A percentile compares a stretch with the other conserved stretches of the same genome.
Conservation (phyloP, 805 yeast species). For the Wickerhamomyces canadensis region DNA sequence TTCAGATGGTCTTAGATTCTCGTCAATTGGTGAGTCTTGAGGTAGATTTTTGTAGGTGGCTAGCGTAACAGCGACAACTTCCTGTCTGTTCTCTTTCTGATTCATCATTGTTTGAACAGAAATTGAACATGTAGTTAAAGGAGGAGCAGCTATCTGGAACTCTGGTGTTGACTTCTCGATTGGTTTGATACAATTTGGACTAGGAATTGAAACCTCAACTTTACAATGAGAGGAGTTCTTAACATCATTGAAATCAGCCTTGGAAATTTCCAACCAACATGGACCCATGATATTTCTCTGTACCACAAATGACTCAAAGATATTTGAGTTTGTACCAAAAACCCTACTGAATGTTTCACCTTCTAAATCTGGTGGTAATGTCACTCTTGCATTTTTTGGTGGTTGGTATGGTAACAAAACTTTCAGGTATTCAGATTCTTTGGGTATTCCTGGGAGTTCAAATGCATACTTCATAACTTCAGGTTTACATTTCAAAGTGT, state of each 20-base stretch:
- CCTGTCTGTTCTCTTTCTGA: conserved; percentile 70
- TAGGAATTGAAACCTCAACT: conserved; percentile 58
- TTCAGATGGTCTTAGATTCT: conserved; percentile 53
- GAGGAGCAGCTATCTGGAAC: conserved; percentile 46
- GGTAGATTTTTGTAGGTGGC: conserved; percentile 66
- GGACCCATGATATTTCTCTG: conserved; percentile 93
- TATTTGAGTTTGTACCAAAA: conserved; percentile 68
- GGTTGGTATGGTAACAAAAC: conserved; percentile 71
- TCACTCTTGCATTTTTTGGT: conserved; percentile 42
- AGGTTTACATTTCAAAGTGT: conserved; percentile 62
- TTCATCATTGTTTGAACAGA: conserved; percentile 80
- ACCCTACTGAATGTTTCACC: conserved; percentile 76
- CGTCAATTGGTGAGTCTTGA: conserved; percentile 71
- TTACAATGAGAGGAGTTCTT: conserved; percentile 74
- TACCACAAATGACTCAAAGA: conserved; percentile 82
- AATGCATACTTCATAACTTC: conserved; percentile 80
- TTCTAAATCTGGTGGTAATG: conserved; percentile 55
- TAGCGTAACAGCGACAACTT: conserved; percentile 75
- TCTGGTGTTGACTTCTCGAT: conserved; percentile 35
- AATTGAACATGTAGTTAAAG: conserved; percentile 66
- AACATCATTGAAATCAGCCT: conserved; percentile 53
- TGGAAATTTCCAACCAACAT: conserved; percentile 81
- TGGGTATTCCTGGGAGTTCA: conserved; percentile 76
- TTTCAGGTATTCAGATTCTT: conserved; percentile 73
- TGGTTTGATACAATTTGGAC: conserved; percentile 44